Conservation (phyloP, 2,329 filamentous ascomycete genomes). For the Apiospora hydei region DNA sequence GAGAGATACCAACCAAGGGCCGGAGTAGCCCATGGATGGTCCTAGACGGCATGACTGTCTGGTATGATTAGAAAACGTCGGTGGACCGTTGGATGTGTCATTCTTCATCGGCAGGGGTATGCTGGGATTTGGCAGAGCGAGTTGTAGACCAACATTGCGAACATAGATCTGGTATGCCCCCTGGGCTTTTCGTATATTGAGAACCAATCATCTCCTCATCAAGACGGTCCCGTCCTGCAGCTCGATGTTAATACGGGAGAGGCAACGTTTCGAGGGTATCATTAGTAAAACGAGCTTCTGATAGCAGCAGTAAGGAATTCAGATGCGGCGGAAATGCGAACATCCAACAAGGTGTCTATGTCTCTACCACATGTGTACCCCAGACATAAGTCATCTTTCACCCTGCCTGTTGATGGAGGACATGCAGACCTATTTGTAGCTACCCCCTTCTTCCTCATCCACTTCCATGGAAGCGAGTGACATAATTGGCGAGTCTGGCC, state of each 20-base stretch:
- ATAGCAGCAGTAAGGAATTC: neutral
- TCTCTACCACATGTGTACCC: neutral
- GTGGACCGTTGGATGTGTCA: neutral
- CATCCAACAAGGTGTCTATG: neutral
- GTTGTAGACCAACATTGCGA: constrained; percentile 16
- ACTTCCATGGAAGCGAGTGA: neutral
- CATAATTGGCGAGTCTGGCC: neutral
- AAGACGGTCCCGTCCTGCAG: neutral
- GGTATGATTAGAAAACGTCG: neutral
- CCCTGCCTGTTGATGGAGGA: neutral
- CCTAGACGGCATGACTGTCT: neutral
- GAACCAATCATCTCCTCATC: neutral
- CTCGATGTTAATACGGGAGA: neutral
- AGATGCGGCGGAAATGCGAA: neutral
- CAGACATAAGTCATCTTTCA: neutral
- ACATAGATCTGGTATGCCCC: constrained; percentile 3
- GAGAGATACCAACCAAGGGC: constrained; percentile 7
- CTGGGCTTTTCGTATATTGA: neutral
- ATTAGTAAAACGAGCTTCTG: neutral
- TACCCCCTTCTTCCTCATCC: neutral
- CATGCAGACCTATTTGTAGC: constrained; percentile 9
- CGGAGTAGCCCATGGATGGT: neutral
- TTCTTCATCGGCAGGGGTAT: neutral
- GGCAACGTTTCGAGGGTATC: neutral
- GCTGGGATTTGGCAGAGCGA: neutral